Base-by-base conservation (phyloP, 2,329 filamentous ascomycete genomes). In the Phyllosticta citriasiana region DNA sequence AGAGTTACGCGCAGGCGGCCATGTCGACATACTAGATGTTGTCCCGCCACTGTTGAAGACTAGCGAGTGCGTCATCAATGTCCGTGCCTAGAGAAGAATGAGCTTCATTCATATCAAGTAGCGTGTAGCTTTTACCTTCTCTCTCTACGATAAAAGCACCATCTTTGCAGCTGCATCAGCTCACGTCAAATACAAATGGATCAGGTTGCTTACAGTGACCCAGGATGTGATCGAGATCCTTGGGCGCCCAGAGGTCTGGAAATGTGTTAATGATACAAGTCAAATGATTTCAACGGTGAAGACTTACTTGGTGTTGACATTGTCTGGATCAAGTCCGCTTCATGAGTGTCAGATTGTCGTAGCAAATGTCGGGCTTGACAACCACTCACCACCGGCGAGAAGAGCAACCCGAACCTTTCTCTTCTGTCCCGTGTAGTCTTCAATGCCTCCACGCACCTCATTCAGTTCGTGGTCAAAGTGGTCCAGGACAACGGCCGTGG, bases 401-500 rank as follows among this genome's bases (percentile, higher is more conserved):
- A 97, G 82, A 55, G 89, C 86, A 66, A 97, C 89, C 62, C 86
- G 85, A 19, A 88, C 87, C 12, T 79, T 82, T 72, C 84, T 87
- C 69, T 82, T 84, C 59, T 79, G 78, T 63, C 89, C 90, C 65
- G 87, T 82, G 22, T 81, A 79, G 55, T 82, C 83, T 68, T 88
- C 82, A 30, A 94, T 84, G 6, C 92, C 92, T 50, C 88, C 86
- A 30, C 86, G 79, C 53, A 90, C 83, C 25, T 84, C 82, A 72
- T 97, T 96, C 71, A 97, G 89, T 73, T 97, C 91, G 70, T 93
- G 78, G 66, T 95, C 86, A 68, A 97, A 94, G 75, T 97, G 93
- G 70, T 96, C 91, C 56, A 97, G 80, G 51, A 96, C 92, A 67
- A 88, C 84, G 50, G 92, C 93, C 0, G 93, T 97, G 16, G 91